phyloP scores from a whole-genome alignment of 2,329 filamentous ascomycete species.

The Neocucurbitaria cava region DNA sequence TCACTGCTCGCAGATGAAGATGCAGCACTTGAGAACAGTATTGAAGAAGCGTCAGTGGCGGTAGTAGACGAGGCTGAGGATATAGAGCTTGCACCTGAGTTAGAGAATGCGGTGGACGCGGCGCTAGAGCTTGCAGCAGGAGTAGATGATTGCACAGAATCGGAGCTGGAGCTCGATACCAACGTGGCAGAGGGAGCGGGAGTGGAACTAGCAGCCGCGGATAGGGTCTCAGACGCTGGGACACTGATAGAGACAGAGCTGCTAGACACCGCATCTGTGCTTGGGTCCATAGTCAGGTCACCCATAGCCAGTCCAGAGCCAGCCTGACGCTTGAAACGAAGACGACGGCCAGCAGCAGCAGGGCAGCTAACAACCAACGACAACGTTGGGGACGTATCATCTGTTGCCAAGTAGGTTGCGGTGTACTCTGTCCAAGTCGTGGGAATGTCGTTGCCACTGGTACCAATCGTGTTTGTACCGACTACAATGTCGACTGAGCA shows the following conservation, averaged over 20 bases:
- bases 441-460: neutral
- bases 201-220: neutral
- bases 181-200: neutral
- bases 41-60: neutral
- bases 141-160: neutral
- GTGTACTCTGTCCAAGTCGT: neutral
- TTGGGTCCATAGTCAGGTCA: neutral
- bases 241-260: neutral
- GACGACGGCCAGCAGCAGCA: neutral
- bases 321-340: neutral
- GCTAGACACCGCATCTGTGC: neutral
- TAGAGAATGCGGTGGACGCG: neutral
- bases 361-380: neutral
- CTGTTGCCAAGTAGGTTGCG: neutral
- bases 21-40: neutral
- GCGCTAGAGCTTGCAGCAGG: neutral
- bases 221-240: neutral
- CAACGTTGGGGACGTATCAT: neutral
- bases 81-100: neutral
- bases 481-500: neutral
- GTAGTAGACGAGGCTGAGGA: neutral
- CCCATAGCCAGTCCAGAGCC: neutral
- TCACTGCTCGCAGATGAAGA: neutral
- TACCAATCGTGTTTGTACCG: neutral
- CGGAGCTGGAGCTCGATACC: neutral